Evolutionary conservation across 2,329 filamentous ascomycete genomes (phyloP).

Genomic region (Colletotrichum agaves): DNA sequence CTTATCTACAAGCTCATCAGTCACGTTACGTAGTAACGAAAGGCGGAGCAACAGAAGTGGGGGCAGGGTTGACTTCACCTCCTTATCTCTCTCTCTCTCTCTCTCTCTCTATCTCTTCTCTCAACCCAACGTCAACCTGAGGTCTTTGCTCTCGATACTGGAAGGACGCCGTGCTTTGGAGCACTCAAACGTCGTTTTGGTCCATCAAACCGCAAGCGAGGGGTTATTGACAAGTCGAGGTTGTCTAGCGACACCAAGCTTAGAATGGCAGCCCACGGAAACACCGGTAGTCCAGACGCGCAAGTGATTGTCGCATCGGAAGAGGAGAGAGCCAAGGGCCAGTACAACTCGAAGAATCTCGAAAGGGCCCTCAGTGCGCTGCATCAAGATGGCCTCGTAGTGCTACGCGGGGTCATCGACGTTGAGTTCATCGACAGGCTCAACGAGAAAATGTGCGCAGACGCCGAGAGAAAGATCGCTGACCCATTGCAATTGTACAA

Average conservation of each 20-base stretch:
- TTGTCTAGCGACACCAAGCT: background rate
- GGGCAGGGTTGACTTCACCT: too few species aligned
- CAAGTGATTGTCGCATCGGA: background rate
- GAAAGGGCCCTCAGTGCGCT: slow-evolving; percentile 63
- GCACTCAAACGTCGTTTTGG: too few species aligned
- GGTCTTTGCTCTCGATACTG: too few species aligned
- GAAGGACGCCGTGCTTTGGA: too few species aligned
- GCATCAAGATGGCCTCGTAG: slow-evolving; percentile 65
- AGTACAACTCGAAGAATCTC: slow-evolving; percentile 51
- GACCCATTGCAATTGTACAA: slow-evolving; percentile 67
- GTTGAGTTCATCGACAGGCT: slow-evolving; percentile 63
- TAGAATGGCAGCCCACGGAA: background rate
- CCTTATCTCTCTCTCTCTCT: too few species aligned
- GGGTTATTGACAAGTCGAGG: background rate
- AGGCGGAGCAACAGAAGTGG: too few species aligned
- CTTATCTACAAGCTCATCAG: too few species aligned
- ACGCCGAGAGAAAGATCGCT: slow-evolving; percentile 62
- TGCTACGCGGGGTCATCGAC: slow-evolving; percentile 63
- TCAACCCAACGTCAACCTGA: too few species aligned
- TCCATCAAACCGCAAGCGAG: too few species aligned
- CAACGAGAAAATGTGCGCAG: slow-evolving; percentile 68
- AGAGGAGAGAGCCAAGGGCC: background rate
- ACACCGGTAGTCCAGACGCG: background rate
- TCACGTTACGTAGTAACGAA: too few species aligned
- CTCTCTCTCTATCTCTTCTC: too few species aligned